Base-by-base conservation (phyloP, 2,329 filamentous ascomycete genomes). In the Fonsecaea multimorphosa region DNA sequence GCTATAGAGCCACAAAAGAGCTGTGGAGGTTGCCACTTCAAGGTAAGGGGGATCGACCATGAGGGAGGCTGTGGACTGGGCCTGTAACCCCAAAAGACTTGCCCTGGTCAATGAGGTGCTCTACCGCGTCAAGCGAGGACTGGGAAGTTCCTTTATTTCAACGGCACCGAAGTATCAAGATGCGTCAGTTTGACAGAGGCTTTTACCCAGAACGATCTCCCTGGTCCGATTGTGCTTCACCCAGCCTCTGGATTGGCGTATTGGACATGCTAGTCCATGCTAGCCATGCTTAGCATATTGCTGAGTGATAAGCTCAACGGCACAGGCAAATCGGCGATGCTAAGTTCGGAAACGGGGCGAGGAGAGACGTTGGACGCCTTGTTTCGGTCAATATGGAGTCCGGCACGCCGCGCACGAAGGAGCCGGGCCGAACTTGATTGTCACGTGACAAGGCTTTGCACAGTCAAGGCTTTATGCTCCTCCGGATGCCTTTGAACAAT, bases 251-350 rank as follows among this genome's bases (percentile, higher is more conserved):
- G 46, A 38, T 55, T 55, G 49, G 59, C 24, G 24, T 0, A 31
- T 27, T 44, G n/a, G n/a, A n/a, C n/a, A n/a, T n/a, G n/a, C n/a
- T 32, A 3, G 29, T 11, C 8, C 14, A 22, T 44, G n/a, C 9
- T 16, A 44, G n/a, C n/a, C n/a, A 44, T 60, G 58, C 58, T 60
- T 34, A 60, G 19, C 46, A 60, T 27, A 60, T 19, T 36, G 60
- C 52, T 62, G 46, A 49, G 16, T 46, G 60, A 62, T 19, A 44
- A 31, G 56, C 34, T 53, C 8, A 24, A 19, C 51, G 14, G 40
- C n/a, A 11, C 38, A 9, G 38, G 38, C 38, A 19, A 44, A 44
- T 44, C 16, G 38, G 7, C 40, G 22, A 49, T 14, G 22, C 3
- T 19, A 2, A n/a, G 14, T 31, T 16, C 52, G 27, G 29, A 32